Conservation (phyloP, 768 basidiomycete genomes). For the Cyclocybe cylindracea region DNA sequence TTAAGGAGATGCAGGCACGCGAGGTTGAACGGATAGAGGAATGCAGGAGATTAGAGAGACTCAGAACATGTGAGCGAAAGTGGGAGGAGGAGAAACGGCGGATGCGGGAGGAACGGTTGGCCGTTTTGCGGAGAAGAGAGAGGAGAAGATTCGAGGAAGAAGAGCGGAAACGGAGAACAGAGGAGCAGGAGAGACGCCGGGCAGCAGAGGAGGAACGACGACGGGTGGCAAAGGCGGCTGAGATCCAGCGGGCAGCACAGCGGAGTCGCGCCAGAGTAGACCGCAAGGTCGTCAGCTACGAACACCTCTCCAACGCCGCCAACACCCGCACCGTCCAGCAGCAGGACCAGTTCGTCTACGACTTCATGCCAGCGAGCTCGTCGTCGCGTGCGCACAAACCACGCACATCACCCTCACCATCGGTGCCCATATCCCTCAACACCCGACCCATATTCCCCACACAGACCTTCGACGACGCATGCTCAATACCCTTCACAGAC, state of each 20-base stretch:
- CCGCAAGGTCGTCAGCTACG: constrained; percentile 20
- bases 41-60: constrained; percentile 37
- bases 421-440: constrained; percentile 3
- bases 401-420: constrained; percentile 8
- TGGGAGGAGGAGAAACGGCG: constrained; percentile 51
- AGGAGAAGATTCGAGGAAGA: constrained; percentile 27
- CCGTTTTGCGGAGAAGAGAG: constrained; percentile 33
- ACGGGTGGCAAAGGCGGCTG: constrained; percentile 21
- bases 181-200: constrained; percentile 25
- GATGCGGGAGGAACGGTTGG: constrained; percentile 38
- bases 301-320: constrained; percentile 7
- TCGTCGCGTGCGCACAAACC: constrained; percentile 26
- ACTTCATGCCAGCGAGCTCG: constrained; percentile 14
- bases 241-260: constrained; percentile 3
- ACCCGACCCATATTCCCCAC: constrained; percentile 27
- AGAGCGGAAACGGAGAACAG: constrained; percentile 18
- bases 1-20: constrained; percentile 36
- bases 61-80: constrained; percentile 45
- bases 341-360: constrained; percentile 17
- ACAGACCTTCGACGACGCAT: constrained; percentile 34
- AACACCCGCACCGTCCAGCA: constrained; percentile 3
- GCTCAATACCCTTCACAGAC: constrained; percentile 53
- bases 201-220: constrained; percentile 26
- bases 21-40: constrained; percentile 37
- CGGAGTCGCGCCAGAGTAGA: constrained; percentile 12